Evolutionary conservation across 306 rosid species (phyloP).

Genomic region (Prunus mume): DNA sequence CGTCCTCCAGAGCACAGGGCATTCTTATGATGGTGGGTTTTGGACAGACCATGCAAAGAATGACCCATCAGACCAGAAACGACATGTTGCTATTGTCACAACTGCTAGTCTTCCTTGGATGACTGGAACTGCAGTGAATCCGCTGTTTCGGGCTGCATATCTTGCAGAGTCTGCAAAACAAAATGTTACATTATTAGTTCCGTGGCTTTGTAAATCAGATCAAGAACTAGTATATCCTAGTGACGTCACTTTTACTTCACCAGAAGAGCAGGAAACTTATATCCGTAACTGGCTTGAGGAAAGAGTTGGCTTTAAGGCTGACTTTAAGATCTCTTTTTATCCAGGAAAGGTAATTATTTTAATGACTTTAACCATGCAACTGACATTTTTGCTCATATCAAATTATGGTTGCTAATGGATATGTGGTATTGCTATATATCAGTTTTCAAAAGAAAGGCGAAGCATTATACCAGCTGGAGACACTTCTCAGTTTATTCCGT

Average conservation of each 20-base stretch:
- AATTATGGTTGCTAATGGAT: conserved; percentile 24
- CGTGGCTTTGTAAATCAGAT: conserved; percentile 93
- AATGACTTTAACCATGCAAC: conserved; percentile 16
- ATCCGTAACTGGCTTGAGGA: conserved; percentile 98
- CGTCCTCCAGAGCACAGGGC: conserved; percentile 95
- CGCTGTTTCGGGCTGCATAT: conserved; percentile 95
- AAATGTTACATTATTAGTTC: conserved; percentile 86
- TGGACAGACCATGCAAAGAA: conserved; percentile 76
- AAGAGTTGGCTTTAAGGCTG: conserved; percentile 85
- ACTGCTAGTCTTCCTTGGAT: conserved; percentile 99
- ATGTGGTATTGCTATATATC: conserved; percentile 23
- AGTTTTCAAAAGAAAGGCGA: conserved; percentile 83
- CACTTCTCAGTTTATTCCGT: conserved; percentile 85
- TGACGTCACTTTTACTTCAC: conserved; percentile 75
- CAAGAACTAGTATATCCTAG: conserved; percentile 87
- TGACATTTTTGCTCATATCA: conserved; percentile 7
- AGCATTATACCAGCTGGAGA: conserved; percentile 97
- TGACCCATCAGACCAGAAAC: conserved; percentile 48
- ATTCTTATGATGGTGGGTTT: conserved; percentile 80
- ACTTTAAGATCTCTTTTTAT: conserved; percentile 90
- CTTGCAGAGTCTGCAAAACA: conserved; percentile 74
- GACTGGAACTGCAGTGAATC: conserved; percentile 99
- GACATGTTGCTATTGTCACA: conserved; percentile 93
- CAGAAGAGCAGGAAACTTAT: conserved; percentile 87
- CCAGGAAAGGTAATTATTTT: conserved; percentile 78